These are phyloP conservation scores for Linnemannia exigua DNA, from an alignment of 192 early-diverging fungal genomes.

Conservation along the genomic window DNA sequence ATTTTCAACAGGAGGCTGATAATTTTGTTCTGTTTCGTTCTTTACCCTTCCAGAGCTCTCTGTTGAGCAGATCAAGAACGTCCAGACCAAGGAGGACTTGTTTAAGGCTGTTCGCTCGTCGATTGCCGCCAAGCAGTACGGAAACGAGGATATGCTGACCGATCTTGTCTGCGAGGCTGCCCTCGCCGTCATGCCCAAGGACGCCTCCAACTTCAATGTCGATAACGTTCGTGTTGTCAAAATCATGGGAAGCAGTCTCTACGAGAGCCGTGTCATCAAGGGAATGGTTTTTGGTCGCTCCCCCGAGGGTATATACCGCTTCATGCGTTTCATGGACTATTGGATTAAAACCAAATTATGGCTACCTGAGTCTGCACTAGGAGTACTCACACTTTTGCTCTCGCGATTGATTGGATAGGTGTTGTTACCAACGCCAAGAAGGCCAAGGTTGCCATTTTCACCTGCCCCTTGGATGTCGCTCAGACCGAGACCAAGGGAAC, in stretches of 20 bases:
- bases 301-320: constrained; percentile 76
- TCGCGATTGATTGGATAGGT: constrained; percentile 55
- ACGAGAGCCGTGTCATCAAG: constrained; percentile 90
- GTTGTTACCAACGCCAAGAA: constrained; percentile 75
- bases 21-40: not conserved
- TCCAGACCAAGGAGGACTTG: constrained; percentile 71
- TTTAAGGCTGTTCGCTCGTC: constrained; percentile 83
- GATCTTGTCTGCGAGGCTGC: constrained; percentile 89
- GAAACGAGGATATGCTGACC: constrained; percentile 91
- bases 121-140: constrained; percentile 95
- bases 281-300: constrained; percentile 98
- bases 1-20: not conserved
- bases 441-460: constrained; percentile 96
- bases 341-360: not conserved
- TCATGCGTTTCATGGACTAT: not conserved
- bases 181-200: constrained; percentile 91
- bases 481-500: constrained; percentile 99
- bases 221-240: constrained; percentile 98
- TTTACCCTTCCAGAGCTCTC: constrained; percentile 66
- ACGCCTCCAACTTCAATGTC: constrained; percentile 91
- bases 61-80: constrained; percentile 72
- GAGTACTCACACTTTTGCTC: not conserved
- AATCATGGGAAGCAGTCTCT: constrained; percentile 92
- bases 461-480: constrained; percentile 92
- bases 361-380: not conserved